phyloP scores from a whole-genome alignment of 805 yeast genomes.

The Candida chilensis region DNA sequence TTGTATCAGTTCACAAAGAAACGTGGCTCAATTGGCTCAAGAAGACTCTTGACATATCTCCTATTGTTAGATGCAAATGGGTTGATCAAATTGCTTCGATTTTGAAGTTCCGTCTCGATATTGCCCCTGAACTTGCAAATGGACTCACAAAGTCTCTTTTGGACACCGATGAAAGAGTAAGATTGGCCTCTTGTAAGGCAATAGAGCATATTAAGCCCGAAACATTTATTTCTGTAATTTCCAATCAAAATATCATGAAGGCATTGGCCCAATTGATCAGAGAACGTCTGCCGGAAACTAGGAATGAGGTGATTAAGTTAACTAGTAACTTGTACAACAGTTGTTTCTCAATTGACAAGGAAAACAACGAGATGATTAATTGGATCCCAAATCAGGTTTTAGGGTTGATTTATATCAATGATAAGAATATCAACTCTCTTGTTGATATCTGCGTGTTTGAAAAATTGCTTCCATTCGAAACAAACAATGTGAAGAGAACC shows the following conservation, averaged over 20 bases:
- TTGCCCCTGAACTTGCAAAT: slow-evolving; percentile 39
- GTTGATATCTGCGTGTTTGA: slow-evolving; percentile 59
- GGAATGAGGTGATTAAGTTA: slow-evolving; percentile 48
- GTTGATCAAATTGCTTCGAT: slow-evolving; percentile 45
- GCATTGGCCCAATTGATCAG: slow-evolving; percentile 57
- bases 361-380: slow-evolving; percentile 19
- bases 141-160: slow-evolving; percentile 62
- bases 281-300: slow-evolving; percentile 59
- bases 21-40: slow-evolving; percentile 69
- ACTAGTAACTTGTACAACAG: slow-evolving; percentile 48
- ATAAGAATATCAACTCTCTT: slow-evolving; percentile 49
- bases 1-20: slow-evolving; percentile 45
- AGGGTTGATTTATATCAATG: slow-evolving; percentile 66
- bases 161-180: slow-evolving; percentile 68
- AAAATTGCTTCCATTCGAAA: slow-evolving; percentile 47
- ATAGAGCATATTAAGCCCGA: slow-evolving; percentile 36
- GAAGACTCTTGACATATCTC: slow-evolving; percentile 61
- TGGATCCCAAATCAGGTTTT: slow-evolving; percentile 62
- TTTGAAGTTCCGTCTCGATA: slow-evolving; percentile 31
- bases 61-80: slow-evolving; percentile 65
- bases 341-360: slow-evolving; percentile 20
- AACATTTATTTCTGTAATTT: slow-evolving; percentile 37
- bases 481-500: slow-evolving; percentile 36
- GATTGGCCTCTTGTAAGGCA: slow-evolving; percentile 50
- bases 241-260: slow-evolving; percentile 34